phyloP scores from a whole-genome alignment of 129 eudicot genomes.

The Glebionis coronaria region DNA sequence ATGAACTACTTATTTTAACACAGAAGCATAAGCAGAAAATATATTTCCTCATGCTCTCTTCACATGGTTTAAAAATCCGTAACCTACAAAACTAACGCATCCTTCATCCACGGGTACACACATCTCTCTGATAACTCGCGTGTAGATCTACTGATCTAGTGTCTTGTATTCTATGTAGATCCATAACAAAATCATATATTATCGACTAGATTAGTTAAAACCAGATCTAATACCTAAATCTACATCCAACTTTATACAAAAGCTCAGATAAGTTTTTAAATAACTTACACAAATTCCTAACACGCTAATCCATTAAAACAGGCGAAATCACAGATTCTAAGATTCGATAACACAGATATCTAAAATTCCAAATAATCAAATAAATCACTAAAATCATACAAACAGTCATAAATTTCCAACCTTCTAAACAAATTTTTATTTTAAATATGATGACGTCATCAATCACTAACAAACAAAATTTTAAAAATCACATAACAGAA shows the following conservation, averaged over 20 bases:
- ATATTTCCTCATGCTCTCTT: too few species aligned
- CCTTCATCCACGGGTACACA: constrained; percentile 5
- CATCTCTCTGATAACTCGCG: background rate
- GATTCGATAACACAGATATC: too few species aligned
- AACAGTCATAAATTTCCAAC: too few species aligned
- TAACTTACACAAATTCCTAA: background rate
- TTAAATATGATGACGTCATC: too few species aligned
- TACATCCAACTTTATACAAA: background rate
- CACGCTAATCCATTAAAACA: constrained; percentile 4
- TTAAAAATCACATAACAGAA: too few species aligned
- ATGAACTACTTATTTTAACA: too few species aligned
- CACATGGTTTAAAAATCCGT: too few species aligned
- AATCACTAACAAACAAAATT: background rate
- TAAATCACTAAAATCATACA: background rate
- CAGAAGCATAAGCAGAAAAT: too few species aligned
- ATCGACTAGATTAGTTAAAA: background rate
- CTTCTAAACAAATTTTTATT: too few species aligned
- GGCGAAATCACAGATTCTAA: background rate
- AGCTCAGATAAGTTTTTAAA: background rate
- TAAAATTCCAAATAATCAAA: background rate
- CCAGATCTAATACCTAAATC: constrained; percentile 11
- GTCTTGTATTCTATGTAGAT: constrained; percentile 3
- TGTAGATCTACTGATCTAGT: constrained; percentile 8
- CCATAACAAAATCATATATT: background rate
- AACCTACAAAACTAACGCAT: background rate